Base-by-base conservation (phyloP, 768 basidiomycete species). In the Psilocybe sp. region DNA sequence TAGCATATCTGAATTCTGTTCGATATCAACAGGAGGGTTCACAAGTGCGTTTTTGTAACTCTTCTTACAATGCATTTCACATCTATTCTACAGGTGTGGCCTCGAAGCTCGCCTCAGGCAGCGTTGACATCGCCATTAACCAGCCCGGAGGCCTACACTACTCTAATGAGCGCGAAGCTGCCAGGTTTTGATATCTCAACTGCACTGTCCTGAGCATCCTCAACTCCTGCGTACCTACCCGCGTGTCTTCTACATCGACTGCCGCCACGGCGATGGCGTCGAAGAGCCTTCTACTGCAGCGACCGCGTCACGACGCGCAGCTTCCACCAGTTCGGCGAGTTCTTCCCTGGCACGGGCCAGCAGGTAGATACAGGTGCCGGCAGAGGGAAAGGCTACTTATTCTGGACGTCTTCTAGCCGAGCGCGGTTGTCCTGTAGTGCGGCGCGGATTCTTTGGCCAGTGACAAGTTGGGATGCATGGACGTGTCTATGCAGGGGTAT, bases 231-330 rank as follows among this genome's bases (percentile, higher is more conserved):
- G 94, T 56, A 81, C 75, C 48, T 83, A 84, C 61, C 78, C 90
- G 2, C 85, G 97, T 46, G 96, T 99, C 13, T 72, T 99, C 28
- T 98, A 99, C 69, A 94, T 98, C 51, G 97, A 98, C 68, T 93
- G 93, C 44, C 97, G 98, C 65, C 97, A 99, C 66, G 96, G 97
- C 14, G 97, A 98, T 64, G 96, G 96, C 12, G 97, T 98, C 32
- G 97, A 99, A 60, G 97, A 98, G 97, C 96, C 2, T 98, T 98
- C 73, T 98, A 97, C 66, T 95, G 91, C 33, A 96, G 92, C 3
- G 92, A 98, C 65, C 78, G 97, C 44, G 97, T 98, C 59, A 94
- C 98, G 89, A 98, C 96, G 2, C 89, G 86, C 60, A 92, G 89
- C 42, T 96, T 99, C 65, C 97, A 98, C 73, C 96, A 98, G 68